Percentiles rank a stretch among this genome's conserved stretches.
These are phyloP conservation scores for Lecanicillium sp. DNA, from an alignment of 2,329 filamentous ascomycete species.

Conservation along the genomic window DNA sequence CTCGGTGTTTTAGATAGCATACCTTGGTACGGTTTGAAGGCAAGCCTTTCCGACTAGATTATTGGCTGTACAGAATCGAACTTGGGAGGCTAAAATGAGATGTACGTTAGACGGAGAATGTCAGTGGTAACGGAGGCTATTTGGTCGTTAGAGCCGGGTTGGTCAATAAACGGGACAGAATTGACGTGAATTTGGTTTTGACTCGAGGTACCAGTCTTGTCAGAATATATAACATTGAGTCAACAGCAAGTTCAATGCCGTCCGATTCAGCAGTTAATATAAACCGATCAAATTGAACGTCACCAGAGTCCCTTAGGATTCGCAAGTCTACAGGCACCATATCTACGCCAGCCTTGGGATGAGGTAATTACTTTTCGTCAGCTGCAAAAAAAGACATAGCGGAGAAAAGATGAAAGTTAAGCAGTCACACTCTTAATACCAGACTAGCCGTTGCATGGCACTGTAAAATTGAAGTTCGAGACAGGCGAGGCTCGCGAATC, in stretches of 20 bases:
- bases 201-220: constrained; percentile 34
- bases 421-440: too few relatives aligned
- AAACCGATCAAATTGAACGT: constrained; percentile 32
- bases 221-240: constrained; percentile 35
- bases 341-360: constrained; percentile 35
- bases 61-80: constrained; percentile 24
- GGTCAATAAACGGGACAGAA: constrained; percentile 27
- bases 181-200: constrained; percentile 37
- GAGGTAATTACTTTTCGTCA: constrained; percentile 14
- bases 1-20: constrained; percentile 31
- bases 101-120: constrained; percentile 32
- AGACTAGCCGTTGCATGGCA: too few relatives aligned
- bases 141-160: constrained; percentile 3
- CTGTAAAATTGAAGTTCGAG: too few relatives aligned
- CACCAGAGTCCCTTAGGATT: constrained; percentile 30
- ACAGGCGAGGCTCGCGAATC: too few relatives aligned
- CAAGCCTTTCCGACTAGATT: constrained; percentile 20
- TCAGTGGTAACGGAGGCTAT: constrained; percentile 25
- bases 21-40: constrained; percentile 29
- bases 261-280: constrained; percentile 34
- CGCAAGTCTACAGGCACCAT: constrained; percentile 40
- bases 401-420: too few relatives aligned
- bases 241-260: constrained; percentile 30
- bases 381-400: too few relatives aligned
- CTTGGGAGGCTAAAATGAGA: constrained; percentile 24